phyloP scores from a whole-genome alignment of 345 rosid species.

The Acer campestre region DNA sequence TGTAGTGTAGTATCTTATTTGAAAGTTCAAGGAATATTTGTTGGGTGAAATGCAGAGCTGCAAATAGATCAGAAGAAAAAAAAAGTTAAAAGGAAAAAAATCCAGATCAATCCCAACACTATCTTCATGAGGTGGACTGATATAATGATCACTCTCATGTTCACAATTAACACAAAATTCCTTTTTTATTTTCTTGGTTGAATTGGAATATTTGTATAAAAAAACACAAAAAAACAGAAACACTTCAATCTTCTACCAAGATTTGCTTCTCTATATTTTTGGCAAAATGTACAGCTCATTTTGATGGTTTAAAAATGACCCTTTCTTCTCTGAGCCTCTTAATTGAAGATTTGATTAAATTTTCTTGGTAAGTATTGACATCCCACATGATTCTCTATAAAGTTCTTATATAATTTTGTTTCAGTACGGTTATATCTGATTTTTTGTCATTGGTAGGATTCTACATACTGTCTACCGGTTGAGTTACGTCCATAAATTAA shows the following conservation, averaged over 20 bases:
- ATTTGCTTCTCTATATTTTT: slow-evolving; percentile 11
- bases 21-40: no score
- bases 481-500: no score
- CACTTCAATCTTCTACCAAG: slow-evolving; percentile 10
- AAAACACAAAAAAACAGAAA: not conserved
- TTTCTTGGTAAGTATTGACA: not conserved
- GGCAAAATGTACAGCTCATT: slow-evolving; percentile 22
- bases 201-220: slow-evolving; percentile 23
- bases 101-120: slow-evolving; percentile 22
- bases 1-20: no score
- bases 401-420: not conserved
- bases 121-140: slow-evolving; percentile 21
- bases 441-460: no score
- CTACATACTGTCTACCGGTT: no score
- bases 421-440: no score
- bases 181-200: not conserved
- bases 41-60: no score
- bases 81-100: not conserved
- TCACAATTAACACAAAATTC: slow-evolving; percentile 15
- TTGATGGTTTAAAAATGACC: not conserved
- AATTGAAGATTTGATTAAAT: not conserved
- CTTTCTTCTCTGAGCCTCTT: not conserved
- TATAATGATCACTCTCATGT: not conserved
- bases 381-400: not conserved
- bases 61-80: no score